Evolutionary conservation across 1,284 basidiomycete species (phyloP).

Genomic region (Ganoderma meredithae): DNA sequence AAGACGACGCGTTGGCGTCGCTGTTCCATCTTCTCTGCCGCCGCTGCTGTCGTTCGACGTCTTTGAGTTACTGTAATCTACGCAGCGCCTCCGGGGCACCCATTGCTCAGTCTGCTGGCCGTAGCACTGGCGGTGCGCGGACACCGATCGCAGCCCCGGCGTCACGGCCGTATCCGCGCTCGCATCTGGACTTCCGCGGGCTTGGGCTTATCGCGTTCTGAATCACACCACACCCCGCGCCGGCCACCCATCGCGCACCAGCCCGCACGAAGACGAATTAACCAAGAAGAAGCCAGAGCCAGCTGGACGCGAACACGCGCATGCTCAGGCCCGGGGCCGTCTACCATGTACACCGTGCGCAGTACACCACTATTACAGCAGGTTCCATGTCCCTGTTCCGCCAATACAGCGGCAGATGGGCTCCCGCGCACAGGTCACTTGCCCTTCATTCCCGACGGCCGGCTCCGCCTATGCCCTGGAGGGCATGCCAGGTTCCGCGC

Average conservation of each 20-base stretch:
- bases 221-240: neutral
- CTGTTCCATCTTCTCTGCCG: no score
- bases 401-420: neutral
- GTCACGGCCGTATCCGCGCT: neutral
- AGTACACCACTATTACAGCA: neutral
- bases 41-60: neutral
- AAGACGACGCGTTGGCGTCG: neutral
- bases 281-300: neutral
- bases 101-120: neutral
- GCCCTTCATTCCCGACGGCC: neutral
- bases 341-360: neutral
- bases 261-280: neutral
- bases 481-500: neutral
- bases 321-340: neutral
- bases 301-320: neutral
- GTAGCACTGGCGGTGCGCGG: neutral
- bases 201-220: neutral
- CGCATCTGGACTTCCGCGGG: neutral
- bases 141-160: conserved; percentile 5
- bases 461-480: neutral
- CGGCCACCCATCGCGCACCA: no score
- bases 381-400: neutral
- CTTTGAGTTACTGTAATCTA: neutral
- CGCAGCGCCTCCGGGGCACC: conserved; percentile 9
- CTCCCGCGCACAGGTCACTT: conserved; percentile 1